These are phyloP conservation scores for Leucocoprinus birnbaumii DNA, from an alignment of 768 basidiomycete genomes.

Conservation along the genomic window DNA sequence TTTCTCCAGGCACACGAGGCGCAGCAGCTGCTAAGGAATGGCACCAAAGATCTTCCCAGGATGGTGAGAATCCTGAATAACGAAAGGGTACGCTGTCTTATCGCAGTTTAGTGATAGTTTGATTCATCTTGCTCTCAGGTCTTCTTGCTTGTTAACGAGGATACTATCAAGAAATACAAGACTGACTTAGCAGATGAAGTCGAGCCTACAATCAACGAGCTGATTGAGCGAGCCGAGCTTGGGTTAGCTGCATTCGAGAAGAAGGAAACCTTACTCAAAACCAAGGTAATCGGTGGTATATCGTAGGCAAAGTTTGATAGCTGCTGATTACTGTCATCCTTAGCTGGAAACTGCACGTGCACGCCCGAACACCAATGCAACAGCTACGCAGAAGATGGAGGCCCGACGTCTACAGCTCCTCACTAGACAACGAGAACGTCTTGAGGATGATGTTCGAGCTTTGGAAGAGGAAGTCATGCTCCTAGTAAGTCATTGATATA, in stretches of 20 bases:
- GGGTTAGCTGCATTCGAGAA: conserved; percentile 60
- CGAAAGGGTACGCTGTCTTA: conserved; percentile 47
- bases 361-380: conserved; percentile 40
- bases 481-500: conserved; percentile 33
- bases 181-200: conserved; percentile 74
- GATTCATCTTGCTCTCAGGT: conserved; percentile 39
- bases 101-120: not conserved
- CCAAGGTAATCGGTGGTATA: conserved; percentile 47
- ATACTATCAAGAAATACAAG: conserved; percentile 71
- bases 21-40: conserved; percentile 64
- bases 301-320: not conserved
- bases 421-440: conserved; percentile 59
- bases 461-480: conserved; percentile 62
- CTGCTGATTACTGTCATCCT: not conserved
- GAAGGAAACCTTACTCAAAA: conserved; percentile 57
- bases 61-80: conserved; percentile 67
- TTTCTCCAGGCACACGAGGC: conserved; percentile 58
- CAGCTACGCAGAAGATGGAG: conserved; percentile 62
- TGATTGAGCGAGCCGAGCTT: conserved; percentile 68
- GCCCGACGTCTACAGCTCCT: conserved; percentile 62
- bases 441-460: conserved; percentile 59
- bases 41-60: conserved; percentile 68
- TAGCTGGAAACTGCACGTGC: conserved; percentile 58
- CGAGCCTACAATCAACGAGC: conserved; percentile 76
- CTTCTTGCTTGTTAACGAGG: conserved; percentile 72